These are phyloP conservation scores for Tieghemostelium lacteum DNA, from an alignment of 78 protist species.

Conservation along the genomic window DNA sequence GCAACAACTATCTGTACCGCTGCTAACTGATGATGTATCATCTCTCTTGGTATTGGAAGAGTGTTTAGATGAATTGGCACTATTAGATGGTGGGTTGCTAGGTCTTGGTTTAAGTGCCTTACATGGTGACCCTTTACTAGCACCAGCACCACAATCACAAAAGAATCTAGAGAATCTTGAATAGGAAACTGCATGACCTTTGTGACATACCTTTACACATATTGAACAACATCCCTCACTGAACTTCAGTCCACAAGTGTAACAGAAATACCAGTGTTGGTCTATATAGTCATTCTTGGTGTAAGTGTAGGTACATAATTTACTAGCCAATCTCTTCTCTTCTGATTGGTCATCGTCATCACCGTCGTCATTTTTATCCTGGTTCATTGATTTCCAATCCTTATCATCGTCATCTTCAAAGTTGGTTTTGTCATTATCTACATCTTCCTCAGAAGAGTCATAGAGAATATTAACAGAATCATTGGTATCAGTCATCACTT, in stretches of 20 bases:
- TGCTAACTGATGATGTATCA: neutral
- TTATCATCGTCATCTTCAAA: constrained; percentile 20
- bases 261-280: constrained; percentile 90
- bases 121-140: constrained; percentile 28
- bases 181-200: constrained; percentile 87
- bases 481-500: neutral
- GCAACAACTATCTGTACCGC: neutral
- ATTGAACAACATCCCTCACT: constrained; percentile 90
- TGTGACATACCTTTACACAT: constrained; percentile 88
- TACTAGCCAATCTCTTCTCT: constrained; percentile 23
- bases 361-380: neutral
- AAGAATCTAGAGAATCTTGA: constrained; percentile 85
- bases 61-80: neutral
- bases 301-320: constrained; percentile 40
- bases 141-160: constrained; percentile 94
- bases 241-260: constrained; percentile 84
- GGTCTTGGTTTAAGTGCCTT: constrained; percentile 19
- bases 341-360: constrained; percentile 11
- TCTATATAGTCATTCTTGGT: constrained; percentile 64
- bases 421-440: constrained; percentile 3
- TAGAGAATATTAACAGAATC: constrained; percentile 4
- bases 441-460: constrained; percentile 17
- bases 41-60: neutral
- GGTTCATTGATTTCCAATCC: neutral
- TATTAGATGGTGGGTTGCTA: neutral